Evolutionary conservation across 2,329 filamentous ascomycete species (phyloP), one percentile per base, ranked within the genome.

Genomic region (Colletotrichum cordylinicola): DNA sequence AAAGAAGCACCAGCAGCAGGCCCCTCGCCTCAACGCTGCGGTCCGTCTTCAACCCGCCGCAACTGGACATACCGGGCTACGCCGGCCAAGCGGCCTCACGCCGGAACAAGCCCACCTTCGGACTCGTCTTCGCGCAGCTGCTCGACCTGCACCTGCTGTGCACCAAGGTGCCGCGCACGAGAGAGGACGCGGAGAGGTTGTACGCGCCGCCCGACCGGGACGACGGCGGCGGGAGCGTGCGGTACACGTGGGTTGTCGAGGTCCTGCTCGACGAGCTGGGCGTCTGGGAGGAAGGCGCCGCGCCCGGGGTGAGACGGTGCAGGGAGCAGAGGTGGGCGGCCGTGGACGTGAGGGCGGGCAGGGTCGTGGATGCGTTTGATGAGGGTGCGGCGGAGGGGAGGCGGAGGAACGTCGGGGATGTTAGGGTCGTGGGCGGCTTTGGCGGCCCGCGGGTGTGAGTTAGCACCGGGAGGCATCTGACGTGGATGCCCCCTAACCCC

Each of bases 261-360:
- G 87, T 90, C 29, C 79, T 91, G 72, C 79, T 90, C 13, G 90
- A 91, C 77, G 88, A 90, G 78, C 72, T 86, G 33, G 89, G 88
- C 3, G 79, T 87, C 33, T 89, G 87, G 88, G 81, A 83, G 78
- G 79, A 76, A 35, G 24, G 60, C 37, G 39, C 75, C 31, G 71
- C 39, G 70, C 68, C 29, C 18, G 81, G 78, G 2, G 79, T 58
- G 24, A 84, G 83, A 74, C 83, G 82, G 4, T 79, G 76, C 31
- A 84, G 90, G 67, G 91, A 92, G 82, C 88, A 90, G 84, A 84
- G 87, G 56, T 92, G 90, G 90, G 86, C 83, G 0, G 85, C 86
- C 4, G 85, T 92, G 9, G 86, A 87, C 33, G 80, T 90, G 4
- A 81, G 80, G 12, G 81, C 81, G 4, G 83, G 84, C 8, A 82